These are phyloP conservation scores for Ogataea methanolica DNA, from an alignment of 805 yeast genomes.

Conservation along the genomic window DNA sequence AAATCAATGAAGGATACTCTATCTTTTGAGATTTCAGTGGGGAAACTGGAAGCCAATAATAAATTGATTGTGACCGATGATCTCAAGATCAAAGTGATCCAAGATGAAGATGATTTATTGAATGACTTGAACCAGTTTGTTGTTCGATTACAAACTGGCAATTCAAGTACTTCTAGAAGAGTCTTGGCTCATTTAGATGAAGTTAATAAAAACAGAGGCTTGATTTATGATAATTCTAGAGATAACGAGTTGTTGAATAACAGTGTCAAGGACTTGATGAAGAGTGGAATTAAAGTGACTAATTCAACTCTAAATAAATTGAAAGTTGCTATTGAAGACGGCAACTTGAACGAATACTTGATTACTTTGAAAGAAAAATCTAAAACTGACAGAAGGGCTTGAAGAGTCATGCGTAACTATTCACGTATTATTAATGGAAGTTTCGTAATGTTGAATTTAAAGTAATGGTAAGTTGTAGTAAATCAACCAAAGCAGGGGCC, in stretches of 20 bases:
- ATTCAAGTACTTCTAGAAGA: slow-evolving; percentile 17
- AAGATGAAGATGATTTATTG: slow-evolving; percentile 26
- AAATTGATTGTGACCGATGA: slow-evolving; percentile 17
- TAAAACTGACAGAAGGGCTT: slow-evolving; percentile 24
- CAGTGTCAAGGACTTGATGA: slow-evolving; percentile 20
- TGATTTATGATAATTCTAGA: slow-evolving; percentile 6
- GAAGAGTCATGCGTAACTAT: not conserved
- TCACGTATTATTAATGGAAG: not conserved
- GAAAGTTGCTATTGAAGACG: slow-evolving; percentile 19
- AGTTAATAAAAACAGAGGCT: slow-evolving; percentile 6
- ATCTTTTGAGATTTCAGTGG: slow-evolving; percentile 13
- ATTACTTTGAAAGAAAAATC: slow-evolving; percentile 25
- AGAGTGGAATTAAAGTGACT: slow-evolving; percentile 19
- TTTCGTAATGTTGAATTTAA: not conserved
- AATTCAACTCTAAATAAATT: slow-evolving; percentile 17
- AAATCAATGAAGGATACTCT: not conserved
- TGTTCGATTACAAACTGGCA: slow-evolving; percentile 24
- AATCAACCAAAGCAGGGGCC: no score
- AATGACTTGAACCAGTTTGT: slow-evolving; percentile 19
- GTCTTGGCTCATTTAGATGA: slow-evolving; percentile 7
- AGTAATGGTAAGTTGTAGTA: no score
- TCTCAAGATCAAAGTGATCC: slow-evolving; percentile 20
- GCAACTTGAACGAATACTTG: slow-evolving; percentile 25
- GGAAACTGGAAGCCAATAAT: slow-evolving; percentile 9
- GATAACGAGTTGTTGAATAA: slow-evolving; percentile 13